phyloP scores from a whole-genome alignment of 305 asterid genomes.

The Plantago lanceolata region DNA sequence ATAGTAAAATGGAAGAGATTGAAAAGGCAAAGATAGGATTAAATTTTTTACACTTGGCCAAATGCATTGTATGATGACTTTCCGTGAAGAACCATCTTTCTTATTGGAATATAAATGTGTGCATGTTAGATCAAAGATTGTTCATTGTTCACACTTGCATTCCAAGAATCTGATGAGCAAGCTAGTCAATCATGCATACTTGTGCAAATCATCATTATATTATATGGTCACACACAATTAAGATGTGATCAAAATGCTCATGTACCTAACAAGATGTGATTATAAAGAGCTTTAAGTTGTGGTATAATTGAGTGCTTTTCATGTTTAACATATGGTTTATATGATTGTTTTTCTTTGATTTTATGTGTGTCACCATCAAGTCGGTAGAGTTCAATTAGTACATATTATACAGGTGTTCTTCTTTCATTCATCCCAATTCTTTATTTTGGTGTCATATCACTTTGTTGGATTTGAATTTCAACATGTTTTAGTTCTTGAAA shows the following conservation, averaged over 20 bases:
- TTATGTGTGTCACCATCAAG: background rate
- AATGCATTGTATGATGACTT: conserved; percentile 57
- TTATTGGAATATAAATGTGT: background rate
- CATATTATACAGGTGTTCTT: background rate
- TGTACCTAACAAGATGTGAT: conserved; percentile 22
- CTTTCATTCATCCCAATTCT: too few relatives aligned
- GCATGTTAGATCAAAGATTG: conserved; percentile 9
- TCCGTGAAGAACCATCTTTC: conserved; percentile 54
- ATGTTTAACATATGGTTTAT: conserved; percentile 15
- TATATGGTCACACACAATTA: conserved; percentile 23
- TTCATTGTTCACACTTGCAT: conserved; percentile 8
- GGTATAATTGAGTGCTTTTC: background rate
- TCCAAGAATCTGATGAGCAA: conserved; percentile 1
- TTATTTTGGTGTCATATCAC: too few relatives aligned
- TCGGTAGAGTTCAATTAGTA: background rate
- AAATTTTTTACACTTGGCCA: conserved; percentile 28
- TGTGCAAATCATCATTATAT: background rate
- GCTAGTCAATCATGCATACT: background rate
- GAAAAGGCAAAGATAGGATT: conserved; percentile 13
- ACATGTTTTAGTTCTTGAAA: too few relatives aligned
- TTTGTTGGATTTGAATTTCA: too few relatives aligned
- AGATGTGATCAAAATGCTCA: conserved; percentile 14
- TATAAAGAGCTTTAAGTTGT: background rate
- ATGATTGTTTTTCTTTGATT: background rate
- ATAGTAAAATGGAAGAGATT: conserved; percentile 9